phyloP scores from a whole-genome alignment of 305 asterid species.

The Rubia occidens region DNA sequence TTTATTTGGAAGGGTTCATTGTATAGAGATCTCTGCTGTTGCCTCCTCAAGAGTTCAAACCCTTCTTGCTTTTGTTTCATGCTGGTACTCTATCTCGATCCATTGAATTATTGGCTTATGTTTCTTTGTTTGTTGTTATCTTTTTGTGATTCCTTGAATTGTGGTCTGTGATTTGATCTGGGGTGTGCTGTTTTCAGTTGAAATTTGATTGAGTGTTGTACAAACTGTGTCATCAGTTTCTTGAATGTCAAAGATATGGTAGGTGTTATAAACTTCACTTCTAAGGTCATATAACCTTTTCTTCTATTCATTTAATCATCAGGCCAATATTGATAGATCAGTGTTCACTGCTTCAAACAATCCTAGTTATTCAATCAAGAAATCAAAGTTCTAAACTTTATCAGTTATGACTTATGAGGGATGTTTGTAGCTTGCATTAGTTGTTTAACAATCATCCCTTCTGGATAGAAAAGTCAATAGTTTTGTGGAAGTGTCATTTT shows the following conservation, averaged over 20 bases:
- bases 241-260: slow-evolving; percentile 22
- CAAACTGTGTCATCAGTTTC: slow-evolving; percentile 12
- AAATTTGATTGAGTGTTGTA: not conserved
- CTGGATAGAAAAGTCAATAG: not conserved
- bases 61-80: not conserved
- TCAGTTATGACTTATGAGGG: too few species aligned
- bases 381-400: not conserved
- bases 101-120: not conserved
- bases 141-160: not conserved
- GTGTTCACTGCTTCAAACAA: not conserved
- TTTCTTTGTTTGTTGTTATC: too few species aligned
- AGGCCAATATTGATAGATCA: slow-evolving; percentile 16
- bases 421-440: slow-evolving; percentile 2
- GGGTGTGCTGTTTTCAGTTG: slow-evolving; percentile 11
- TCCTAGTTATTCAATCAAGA: not conserved
- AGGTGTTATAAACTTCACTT: slow-evolving; percentile 29
- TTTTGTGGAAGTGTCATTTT: not conserved
- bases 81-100: not conserved
- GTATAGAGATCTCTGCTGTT: slow-evolving; percentile 12
- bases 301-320: not conserved
- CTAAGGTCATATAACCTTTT: slow-evolving; percentile 18
- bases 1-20: not conserved
- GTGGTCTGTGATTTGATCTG: slow-evolving; percentile 6
- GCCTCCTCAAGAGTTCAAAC: not conserved
- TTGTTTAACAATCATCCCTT: not conserved